A percentile compares a stretch with the other conserved stretches of the same genome.
phyloP scores from a whole-genome alignment of 257 asterid genomes.

The Plantago ovata region DNA sequence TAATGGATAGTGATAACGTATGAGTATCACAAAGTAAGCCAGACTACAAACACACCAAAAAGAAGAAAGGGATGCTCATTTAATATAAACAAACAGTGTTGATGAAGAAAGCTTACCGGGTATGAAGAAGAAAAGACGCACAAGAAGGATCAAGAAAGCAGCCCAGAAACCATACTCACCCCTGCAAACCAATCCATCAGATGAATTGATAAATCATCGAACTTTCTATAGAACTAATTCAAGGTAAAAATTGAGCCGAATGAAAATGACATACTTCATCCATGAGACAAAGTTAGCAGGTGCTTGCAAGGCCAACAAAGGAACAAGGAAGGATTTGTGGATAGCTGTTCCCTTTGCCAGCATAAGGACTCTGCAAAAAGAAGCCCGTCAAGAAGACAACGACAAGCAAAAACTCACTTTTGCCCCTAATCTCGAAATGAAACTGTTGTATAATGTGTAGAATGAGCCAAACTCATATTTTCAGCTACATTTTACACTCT shows the following conservation, averaged over 20 bases:
- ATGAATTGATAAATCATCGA: conserved; percentile 16
- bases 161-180: conserved; percentile 95
- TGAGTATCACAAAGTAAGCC: neutral
- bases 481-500: no score
- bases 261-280: conserved; percentile 56
- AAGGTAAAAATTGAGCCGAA: conserved; percentile 4
- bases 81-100: neutral
- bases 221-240: conserved; percentile 1
- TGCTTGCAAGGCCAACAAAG: conserved; percentile 78
- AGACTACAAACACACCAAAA: conserved; percentile 1
- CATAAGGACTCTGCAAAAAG: conserved; percentile 68
- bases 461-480: no score
- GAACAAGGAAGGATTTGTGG: conserved; percentile 82
- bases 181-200: conserved; percentile 40
- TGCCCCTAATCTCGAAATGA: no score
- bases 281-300: conserved; percentile 70
- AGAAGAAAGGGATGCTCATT: neutral
- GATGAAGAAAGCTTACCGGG: conserved; percentile 51
- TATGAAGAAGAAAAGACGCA: conserved; percentile 76
- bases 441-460: no score
- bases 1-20: no score
- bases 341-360: conserved; percentile 75
- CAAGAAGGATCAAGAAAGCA: conserved; percentile 89
- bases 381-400: neutral
- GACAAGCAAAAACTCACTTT: no score